Percentiles rank a stretch among this genome's conserved stretches.
Conservation (phyloP, 108 stramenopile species). For the Fragilaria radians region DNA sequence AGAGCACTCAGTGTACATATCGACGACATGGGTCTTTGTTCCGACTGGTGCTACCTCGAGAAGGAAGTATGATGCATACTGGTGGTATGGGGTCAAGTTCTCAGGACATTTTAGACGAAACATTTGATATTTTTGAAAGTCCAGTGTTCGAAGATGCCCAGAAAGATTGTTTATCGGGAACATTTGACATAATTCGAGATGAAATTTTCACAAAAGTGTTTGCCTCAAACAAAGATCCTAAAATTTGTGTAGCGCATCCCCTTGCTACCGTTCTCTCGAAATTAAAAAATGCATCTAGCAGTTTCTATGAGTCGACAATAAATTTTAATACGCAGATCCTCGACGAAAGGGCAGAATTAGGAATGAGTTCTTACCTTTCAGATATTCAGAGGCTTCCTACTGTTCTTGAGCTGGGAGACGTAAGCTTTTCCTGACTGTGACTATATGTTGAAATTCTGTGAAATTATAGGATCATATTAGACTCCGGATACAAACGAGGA, state of each 20-base stretch:
- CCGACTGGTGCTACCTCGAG: constrained; percentile 26
- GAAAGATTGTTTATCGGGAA: constrained; percentile 19
- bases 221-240: not conserved
- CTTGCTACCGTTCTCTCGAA: constrained; percentile 31
- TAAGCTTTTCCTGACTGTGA: constrained; percentile 21
- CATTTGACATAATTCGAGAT: constrained; percentile 19
- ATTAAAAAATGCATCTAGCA: constrained; percentile 19
- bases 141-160: constrained; percentile 34
- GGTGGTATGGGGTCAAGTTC: constrained; percentile 9
- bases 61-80: constrained; percentile 1
- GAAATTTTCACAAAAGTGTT: constrained; percentile 25
- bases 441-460: too few relatives aligned
- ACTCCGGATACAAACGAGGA: too few relatives aligned
- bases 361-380: constrained; percentile 29
- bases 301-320: constrained; percentile 25
- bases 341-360: not conserved
- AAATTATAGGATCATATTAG: too few relatives aligned
- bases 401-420: constrained; percentile 27
- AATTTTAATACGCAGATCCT: constrained; percentile 4
- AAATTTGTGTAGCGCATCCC: constrained; percentile 8
- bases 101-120: constrained; percentile 37
- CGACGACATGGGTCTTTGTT: constrained; percentile 8
- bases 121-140: constrained; percentile 40
- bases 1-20: not conserved
- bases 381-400: constrained; percentile 18